Conservation (phyloP, 2,329 filamentous ascomycete species). For the Lachnellula hyalina region DNA sequence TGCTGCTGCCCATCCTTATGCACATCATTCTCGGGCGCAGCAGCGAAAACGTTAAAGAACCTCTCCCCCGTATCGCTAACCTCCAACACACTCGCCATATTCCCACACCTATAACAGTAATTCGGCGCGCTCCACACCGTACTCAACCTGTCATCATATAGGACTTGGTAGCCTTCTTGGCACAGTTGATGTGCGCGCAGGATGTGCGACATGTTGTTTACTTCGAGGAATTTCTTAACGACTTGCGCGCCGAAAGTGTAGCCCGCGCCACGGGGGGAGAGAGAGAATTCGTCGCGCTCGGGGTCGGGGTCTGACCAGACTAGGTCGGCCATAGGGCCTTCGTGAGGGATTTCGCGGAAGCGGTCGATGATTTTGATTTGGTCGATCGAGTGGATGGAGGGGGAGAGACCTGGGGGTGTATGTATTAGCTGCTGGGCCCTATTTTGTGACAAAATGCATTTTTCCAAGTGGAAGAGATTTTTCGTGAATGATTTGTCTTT, state of each 20-base stretch:
- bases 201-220: constrained; percentile 97
- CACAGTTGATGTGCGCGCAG: constrained; percentile 96
- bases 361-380: constrained; percentile 99
- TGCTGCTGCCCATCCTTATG: constrained; percentile 84
- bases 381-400: constrained; percentile 94
- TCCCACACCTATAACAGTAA: constrained; percentile 81
- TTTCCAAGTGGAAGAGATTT: constrained; percentile 10
- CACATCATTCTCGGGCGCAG: constrained; percentile 89
- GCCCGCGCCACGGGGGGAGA: constrained; percentile 87
- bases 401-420: constrained; percentile 58
- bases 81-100: constrained; percentile 94
- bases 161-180: constrained; percentile 94
- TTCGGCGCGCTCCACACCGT: constrained; percentile 98
- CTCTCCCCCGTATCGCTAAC: constrained; percentile 89
- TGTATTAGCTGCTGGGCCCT: constrained; percentile 1
- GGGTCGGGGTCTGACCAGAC: constrained; percentile 98
- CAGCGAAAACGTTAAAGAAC: constrained; percentile 97
- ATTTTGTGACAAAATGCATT: neutral
- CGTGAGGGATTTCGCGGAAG: constrained; percentile 96
- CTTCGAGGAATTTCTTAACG: constrained; percentile 94
- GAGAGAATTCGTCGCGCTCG: constrained; percentile 94
- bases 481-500: constrained; percentile 20
- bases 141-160: constrained; percentile 90
- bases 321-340: constrained; percentile 98
- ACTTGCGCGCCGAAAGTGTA: constrained; percentile 98